Conservation (phyloP, 768 basidiomycete species). For the Rhizopogon rudus region DNA sequence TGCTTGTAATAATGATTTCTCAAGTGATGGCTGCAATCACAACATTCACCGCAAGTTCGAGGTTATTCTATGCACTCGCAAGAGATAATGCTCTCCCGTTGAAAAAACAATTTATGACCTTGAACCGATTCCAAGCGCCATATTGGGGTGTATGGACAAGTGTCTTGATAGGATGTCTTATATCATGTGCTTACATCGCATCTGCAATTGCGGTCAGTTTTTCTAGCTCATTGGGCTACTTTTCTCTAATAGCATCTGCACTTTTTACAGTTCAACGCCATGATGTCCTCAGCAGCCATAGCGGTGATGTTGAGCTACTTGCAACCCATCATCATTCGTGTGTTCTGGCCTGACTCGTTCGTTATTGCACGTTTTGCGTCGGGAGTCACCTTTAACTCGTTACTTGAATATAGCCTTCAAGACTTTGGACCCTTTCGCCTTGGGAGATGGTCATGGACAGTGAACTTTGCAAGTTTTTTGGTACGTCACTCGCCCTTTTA, state of each 20-base stretch:
- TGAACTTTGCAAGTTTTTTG: constrained; percentile 44
- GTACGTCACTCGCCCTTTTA: constrained; percentile 22
- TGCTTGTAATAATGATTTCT: constrained; percentile 42
- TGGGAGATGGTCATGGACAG: constrained; percentile 46
- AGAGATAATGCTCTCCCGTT: constrained; percentile 48
- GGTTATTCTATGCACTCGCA: constrained; percentile 52
- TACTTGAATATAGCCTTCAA: constrained; percentile 42
- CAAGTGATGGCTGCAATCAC: constrained; percentile 55
- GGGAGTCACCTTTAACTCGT: constrained; percentile 41
- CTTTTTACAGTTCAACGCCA: constrained; percentile 43
- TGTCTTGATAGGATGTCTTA: constrained; percentile 46
- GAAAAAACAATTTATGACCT: constrained; percentile 41
- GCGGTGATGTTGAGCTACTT: constrained; percentile 55
- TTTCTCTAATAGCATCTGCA: neutral
- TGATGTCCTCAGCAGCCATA: constrained; percentile 51
- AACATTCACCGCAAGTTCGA: constrained; percentile 54
- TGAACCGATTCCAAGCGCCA: constrained; percentile 50
- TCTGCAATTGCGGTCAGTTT: constrained; percentile 46
- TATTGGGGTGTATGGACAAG: constrained; percentile 53
- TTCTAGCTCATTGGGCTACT: neutral
- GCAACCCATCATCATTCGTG: constrained; percentile 53
- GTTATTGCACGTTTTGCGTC: constrained; percentile 13
- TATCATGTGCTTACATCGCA: constrained; percentile 57
- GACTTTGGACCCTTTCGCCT: constrained; percentile 48
- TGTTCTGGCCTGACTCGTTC: constrained; percentile 51